Percentiles rank a stretch among this genome's conserved stretches.
phyloP scores from a whole-genome alignment of 345 rosid genomes.

The Populus alba region DNA sequence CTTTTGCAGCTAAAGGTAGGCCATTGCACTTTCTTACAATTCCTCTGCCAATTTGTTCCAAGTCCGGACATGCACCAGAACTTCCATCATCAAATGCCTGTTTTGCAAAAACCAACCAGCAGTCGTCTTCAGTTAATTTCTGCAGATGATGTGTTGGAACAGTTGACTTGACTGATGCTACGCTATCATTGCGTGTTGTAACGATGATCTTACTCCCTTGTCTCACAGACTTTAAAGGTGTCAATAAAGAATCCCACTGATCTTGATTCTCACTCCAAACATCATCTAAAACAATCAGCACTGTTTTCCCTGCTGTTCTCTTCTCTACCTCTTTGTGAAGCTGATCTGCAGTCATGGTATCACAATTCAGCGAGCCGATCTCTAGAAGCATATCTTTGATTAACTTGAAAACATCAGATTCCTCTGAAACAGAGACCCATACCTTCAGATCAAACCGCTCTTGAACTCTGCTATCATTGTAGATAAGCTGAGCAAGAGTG shows the following conservation, averaged over 20 bases:
- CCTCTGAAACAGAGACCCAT: constrained; percentile 7
- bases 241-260: too few species aligned
- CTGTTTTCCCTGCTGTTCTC: not conserved
- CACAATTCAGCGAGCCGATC: not conserved
- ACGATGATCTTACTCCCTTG: too few species aligned
- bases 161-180: not conserved
- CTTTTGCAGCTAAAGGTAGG: not conserved
- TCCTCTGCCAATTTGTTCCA: too few species aligned
- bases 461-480: not conserved
- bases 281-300: too few species aligned
- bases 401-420: not conserved
- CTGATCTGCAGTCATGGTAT: not conserved
- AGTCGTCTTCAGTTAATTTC: not conserved
- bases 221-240: too few species aligned
- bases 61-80: too few species aligned
- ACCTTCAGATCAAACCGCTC: not conserved
- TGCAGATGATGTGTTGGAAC: not conserved
- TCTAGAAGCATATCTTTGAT: not conserved
- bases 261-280: too few species aligned
- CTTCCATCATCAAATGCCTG: too few species aligned
- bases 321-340: not conserved
- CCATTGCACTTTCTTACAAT: too few species aligned
- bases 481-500: not conserved
- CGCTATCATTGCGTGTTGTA: not conserved
- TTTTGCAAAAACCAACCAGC: too few species aligned